Evolutionary conservation across 1,284 basidiomycete species (phyloP).

Genomic region (Ceratorhiza oryzae-sativae): DNA sequence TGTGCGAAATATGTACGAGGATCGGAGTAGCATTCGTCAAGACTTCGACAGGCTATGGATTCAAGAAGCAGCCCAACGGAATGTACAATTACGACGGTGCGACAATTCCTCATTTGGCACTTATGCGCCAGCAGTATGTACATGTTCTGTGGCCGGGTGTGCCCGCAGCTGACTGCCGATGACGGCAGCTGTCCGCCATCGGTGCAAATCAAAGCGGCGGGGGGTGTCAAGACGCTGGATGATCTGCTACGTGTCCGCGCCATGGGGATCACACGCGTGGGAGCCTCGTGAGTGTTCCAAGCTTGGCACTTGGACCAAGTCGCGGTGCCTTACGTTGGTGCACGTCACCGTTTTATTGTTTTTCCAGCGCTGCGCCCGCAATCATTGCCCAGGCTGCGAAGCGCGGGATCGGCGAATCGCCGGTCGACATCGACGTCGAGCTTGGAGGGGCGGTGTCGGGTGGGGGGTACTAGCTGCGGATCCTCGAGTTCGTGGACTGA

Average conservation of each 20-base stretch:
- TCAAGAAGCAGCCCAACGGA: conserved; percentile 44
- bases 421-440: conserved; percentile 40
- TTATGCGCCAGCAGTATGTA: conserved; percentile 45
- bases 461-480: conserved; percentile 33
- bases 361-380: conserved; percentile 39
- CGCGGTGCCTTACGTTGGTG: conserved; percentile 28
- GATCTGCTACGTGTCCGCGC: conserved; percentile 45
- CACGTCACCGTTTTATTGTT: neutral
- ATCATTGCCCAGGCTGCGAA: conserved; percentile 44
- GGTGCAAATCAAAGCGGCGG: conserved; percentile 46
- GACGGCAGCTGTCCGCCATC: conserved; percentile 21
- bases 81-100: conserved; percentile 44
- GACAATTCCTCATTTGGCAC: conserved; percentile 43
- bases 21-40: conserved; percentile 46
- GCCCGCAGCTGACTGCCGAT: neutral
- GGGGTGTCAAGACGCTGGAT: conserved; percentile 45
- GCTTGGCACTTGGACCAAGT: conserved; percentile 7
- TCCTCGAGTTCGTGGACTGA: neutral
- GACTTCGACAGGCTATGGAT: conserved; percentile 46
- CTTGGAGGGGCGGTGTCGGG: conserved; percentile 35
- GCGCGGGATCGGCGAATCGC: conserved; percentile 43
- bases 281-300: conserved; percentile 40
- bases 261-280: conserved; percentile 44
- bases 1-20: conserved; percentile 45
- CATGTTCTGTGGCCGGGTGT: neutral